Evolutionary conservation across 768 basidiomycete genomes (phyloP).

Genomic region (Kwoniella sp.): DNA sequence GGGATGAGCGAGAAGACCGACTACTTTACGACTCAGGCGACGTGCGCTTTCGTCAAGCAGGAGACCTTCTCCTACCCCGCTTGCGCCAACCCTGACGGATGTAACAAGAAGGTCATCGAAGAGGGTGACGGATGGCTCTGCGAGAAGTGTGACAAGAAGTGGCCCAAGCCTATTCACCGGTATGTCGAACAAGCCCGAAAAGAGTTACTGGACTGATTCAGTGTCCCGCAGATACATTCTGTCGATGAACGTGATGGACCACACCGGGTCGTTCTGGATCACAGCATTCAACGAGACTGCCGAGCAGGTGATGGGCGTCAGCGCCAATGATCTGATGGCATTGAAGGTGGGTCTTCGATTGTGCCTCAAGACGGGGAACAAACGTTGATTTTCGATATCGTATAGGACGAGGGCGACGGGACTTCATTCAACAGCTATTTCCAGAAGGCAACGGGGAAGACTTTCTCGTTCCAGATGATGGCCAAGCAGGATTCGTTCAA

Average conservation of each 20-base stretch:
- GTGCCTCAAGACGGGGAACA: not conserved
- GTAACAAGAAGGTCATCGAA: constrained; percentile 84
- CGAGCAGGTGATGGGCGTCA: constrained; percentile 65
- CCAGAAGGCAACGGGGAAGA: constrained; percentile 62
- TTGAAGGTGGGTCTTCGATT: constrained; percentile 57
- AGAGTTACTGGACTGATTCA: constrained; percentile 55
- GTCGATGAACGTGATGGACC: constrained; percentile 80
- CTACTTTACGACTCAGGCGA: constrained; percentile 74
- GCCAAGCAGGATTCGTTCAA: constrained; percentile 76
- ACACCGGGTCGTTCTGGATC: constrained; percentile 83
- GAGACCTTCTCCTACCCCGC: constrained; percentile 78
- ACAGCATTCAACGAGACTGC: constrained; percentile 95
- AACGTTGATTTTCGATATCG: not conserved
- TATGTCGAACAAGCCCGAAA: constrained; percentile 50
- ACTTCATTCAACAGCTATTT: constrained; percentile 60
- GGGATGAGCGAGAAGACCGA: constrained; percentile 73
- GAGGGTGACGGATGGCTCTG: constrained; percentile 71
- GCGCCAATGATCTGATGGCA: constrained; percentile 71
- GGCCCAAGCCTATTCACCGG: constrained; percentile 72
- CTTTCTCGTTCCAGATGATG: constrained; percentile 76
- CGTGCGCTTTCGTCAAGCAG: constrained; percentile 78
- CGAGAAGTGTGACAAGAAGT: constrained; percentile 80
- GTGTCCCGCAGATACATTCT: constrained; percentile 58
- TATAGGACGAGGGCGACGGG: constrained; percentile 62
- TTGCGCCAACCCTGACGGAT: constrained; percentile 66